Base-by-base conservation (phyloP, 2,329 filamentous ascomycete species). In the Aspergillus tubingensis region DNA sequence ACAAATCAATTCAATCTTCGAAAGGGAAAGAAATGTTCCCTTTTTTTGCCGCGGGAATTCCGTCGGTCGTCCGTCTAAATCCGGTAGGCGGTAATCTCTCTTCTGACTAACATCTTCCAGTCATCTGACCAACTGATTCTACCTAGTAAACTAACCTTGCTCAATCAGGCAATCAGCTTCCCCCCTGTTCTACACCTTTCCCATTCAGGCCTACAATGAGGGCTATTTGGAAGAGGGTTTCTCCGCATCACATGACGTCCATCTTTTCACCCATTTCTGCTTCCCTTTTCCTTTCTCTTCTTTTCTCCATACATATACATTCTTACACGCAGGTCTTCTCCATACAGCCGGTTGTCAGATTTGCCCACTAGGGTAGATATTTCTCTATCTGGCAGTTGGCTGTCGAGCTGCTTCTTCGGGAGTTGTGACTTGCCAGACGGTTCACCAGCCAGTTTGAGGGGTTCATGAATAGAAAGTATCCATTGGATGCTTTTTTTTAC, bases 391-490 rank as follows among this genome's bases (percentile, higher is more conserved):
- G 68, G 65, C 66, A 74, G 57, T 65, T 66, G 65, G 65, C 67
- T 72, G 67, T 66, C 62, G 63, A 64, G 65, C 64, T 69, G 65
- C 53, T 54, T 57, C 59, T 38, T 44, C 52, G 44, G 13, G 53
- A 41, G 61, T 66, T 58, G 62, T 67, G 68, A 5, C 69, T 77
- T 79, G 77, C 77, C 64, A 79, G 75, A 79, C 66, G 56, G 71
- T 71, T 57, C 56, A 65, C 75, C 77, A 77, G 76, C 74, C 69
- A 74, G 78, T 80, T 80, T 80, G 78, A 80, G 77, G 78, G 74
- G 76, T 70, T 70, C 75, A 76, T 74, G 76, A 76, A 67, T 65
- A 60, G 62, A 64, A 62, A 61, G 59, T 59, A 59, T 36, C 32
- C 0, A 32, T 32, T 32, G 2, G 51, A 58, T 66, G 59, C 57